A percentile compares a stretch with the other conserved stretches of the same genome.
phyloP scores from a whole-genome alignment of 1,139 yeast genomes.

The Hyphopichia pseudoburtonii region DNA sequence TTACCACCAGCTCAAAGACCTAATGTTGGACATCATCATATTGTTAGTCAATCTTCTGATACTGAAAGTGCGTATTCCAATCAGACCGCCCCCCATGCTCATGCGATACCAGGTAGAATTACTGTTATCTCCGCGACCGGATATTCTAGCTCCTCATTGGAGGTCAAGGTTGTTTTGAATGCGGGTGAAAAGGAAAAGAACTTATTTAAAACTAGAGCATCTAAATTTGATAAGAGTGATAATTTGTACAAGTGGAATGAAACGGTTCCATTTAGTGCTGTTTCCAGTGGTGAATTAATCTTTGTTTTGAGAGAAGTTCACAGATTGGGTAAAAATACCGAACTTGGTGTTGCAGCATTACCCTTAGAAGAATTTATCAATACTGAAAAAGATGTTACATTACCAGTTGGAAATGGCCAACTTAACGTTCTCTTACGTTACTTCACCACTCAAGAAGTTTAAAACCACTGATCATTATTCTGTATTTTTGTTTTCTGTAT shows the following conservation, averaged over 20 bases:
- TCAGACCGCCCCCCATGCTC: too few species aligned
- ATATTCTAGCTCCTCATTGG: slow-evolving; percentile 31
- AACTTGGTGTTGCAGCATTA: slow-evolving; percentile 56
- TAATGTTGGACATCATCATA: slow-evolving; percentile 25
- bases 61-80: slow-evolving; percentile 33
- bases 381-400: slow-evolving; percentile 29
- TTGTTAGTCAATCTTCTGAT: slow-evolving; percentile 25
- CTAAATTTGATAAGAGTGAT: slow-evolving; percentile 49
- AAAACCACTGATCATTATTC: not conserved
- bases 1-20: slow-evolving; percentile 42
- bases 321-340: slow-evolving; percentile 69
- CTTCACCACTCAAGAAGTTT: slow-evolving; percentile 5
- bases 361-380: slow-evolving; percentile 37
- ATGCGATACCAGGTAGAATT: slow-evolving; percentile 54
- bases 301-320: slow-evolving; percentile 69
- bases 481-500: not conserved
- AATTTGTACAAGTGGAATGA: slow-evolving; percentile 62
- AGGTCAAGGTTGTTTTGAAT: slow-evolving; percentile 52
- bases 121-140: slow-evolving; percentile 47
- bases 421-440: slow-evolving; percentile 33
- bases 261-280: slow-evolving; percentile 64
- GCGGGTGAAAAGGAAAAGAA: slow-evolving; percentile 56
- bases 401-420: slow-evolving; percentile 30
- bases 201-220: slow-evolving; percentile 62
- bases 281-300: slow-evolving; percentile 56